A percentile compares a stretch with the other conserved stretches of the same genome.
phyloP scores from a whole-genome alignment of 225 moss, liverwort and hornwort species.

The Pleurozium schreberi region DNA sequence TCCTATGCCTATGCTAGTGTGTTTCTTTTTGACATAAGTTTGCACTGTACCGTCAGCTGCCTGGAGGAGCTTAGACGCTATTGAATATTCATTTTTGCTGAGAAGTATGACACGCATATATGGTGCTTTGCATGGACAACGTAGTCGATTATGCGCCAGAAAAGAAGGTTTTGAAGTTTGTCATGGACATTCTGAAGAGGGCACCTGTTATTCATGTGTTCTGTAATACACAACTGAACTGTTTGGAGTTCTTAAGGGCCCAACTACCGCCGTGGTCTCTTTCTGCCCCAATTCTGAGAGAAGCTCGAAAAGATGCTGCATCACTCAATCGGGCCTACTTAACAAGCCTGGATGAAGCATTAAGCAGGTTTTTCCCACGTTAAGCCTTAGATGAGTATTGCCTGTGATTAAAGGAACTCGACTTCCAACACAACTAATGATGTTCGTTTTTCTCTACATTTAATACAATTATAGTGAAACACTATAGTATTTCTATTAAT shows the following conservation, averaged over 20 bases:
- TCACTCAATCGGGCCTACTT: conserved; percentile 45
- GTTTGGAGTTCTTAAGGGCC: conserved; percentile 52
- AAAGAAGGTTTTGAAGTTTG: conserved; percentile 59
- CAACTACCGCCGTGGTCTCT: conserved; percentile 76
- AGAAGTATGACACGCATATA: background rate
- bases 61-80: background rate
- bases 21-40: background rate
- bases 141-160: conserved; percentile 67
- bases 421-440: background rate
- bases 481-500: no score
- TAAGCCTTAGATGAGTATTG: background rate
- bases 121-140: background rate
- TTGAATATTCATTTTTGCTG: background rate
- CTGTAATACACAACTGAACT: conserved; percentile 61
- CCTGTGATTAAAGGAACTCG: background rate
- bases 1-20: background rate
- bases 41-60: background rate
- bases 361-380: conserved; percentile 39
- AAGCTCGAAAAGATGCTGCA: conserved; percentile 59
- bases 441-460: background rate
- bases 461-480: background rate
- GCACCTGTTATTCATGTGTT: conserved; percentile 74
- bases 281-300: conserved; percentile 43
- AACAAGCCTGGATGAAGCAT: conserved; percentile 52
- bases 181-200: conserved; percentile 52